Percentiles rank a stretch among this genome's conserved stretches.
Evolutionary conservation across 192 early-diverging fungal species (phyloP).

Genomic region (Obelidium mucronatum): DNA sequence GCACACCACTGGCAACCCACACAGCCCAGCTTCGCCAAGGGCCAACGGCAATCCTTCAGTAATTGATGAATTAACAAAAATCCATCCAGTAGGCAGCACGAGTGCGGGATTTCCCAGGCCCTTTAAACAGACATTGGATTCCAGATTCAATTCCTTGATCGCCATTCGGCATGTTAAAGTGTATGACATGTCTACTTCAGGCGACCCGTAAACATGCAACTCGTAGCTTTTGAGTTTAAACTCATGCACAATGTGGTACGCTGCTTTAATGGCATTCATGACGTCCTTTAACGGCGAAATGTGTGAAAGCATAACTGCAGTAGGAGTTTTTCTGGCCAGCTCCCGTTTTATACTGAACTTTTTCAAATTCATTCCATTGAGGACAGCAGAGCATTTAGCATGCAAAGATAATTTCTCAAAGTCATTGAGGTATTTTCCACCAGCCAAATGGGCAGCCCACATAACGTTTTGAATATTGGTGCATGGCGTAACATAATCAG

Average conservation of each 20-base stretch:
- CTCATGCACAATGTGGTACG: conserved; percentile 53
- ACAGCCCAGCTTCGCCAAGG: no score
- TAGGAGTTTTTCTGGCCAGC: conserved; percentile 34
- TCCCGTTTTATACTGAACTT: conserved; percentile 45
- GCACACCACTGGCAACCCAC: no score
- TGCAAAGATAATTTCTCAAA: no score
- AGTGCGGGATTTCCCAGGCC: no score
- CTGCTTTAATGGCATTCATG: conserved; percentile 54
- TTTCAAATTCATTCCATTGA: conserved; percentile 55
- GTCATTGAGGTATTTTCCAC: no score
- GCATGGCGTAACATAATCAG: no score
- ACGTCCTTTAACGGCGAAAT: conserved; percentile 56
- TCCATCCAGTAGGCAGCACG: no score
- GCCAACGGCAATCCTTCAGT: no score
- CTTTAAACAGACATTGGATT: no score
- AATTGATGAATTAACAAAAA: no score
- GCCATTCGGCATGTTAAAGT: conserved; percentile 43
- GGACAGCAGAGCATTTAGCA: conserved; percentile 37
- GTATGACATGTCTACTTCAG: conserved; percentile 52
- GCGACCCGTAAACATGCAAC: conserved; percentile 54
- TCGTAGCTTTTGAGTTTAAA: conserved; percentile 45
- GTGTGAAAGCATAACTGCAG: conserved; percentile 55
- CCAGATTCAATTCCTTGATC: conserved; percentile 43
- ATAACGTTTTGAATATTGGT: no score
- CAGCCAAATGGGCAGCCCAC: no score